Percentiles rank a stretch among this genome's conserved stretches.
phyloP scores from a whole-genome alignment of 192 early-diverging fungal genomes.

The Gonapodya prolifera region DNA sequence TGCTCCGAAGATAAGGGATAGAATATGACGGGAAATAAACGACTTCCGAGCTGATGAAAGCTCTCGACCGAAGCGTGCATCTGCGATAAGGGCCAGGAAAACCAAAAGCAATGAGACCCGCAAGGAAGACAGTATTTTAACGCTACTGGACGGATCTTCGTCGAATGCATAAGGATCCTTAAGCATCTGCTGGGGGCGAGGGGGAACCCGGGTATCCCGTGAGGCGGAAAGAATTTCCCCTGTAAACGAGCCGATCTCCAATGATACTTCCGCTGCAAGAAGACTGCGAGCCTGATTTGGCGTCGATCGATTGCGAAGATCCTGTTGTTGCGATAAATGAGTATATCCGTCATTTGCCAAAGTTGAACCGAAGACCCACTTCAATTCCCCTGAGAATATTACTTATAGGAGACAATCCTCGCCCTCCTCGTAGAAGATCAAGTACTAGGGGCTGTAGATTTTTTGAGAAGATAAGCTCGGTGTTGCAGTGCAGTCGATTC shows the following conservation, averaged over 20 bases:
- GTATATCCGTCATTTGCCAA: not conserved
- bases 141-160: not conserved
- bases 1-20: slow-evolving; percentile 2
- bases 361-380: not conserved
- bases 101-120: slow-evolving; percentile 13
- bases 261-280: slow-evolving; percentile 12
- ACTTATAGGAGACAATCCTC: not conserved
- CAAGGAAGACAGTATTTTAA: slow-evolving; percentile 4
- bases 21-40: slow-evolving; percentile 8
- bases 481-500: not conserved
- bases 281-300: not conserved
- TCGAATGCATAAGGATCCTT: not conserved
- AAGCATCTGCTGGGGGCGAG: not conserved
- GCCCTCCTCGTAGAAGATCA: not conserved
- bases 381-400: not conserved
- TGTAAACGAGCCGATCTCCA: not conserved
- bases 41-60: slow-evolving; percentile 6
- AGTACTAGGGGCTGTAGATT: not conserved
- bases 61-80: slow-evolving; percentile 24
- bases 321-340: no score
- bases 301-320: not conserved
- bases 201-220: not conserved
- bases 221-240: slow-evolving; percentile 10
- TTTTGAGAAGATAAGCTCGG: not conserved
- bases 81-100: slow-evolving; percentile 22